These are phyloP conservation scores for Fraxinus platypoda DNA, from an alignment of 305 asterid species.

Conservation along the genomic window DNA sequence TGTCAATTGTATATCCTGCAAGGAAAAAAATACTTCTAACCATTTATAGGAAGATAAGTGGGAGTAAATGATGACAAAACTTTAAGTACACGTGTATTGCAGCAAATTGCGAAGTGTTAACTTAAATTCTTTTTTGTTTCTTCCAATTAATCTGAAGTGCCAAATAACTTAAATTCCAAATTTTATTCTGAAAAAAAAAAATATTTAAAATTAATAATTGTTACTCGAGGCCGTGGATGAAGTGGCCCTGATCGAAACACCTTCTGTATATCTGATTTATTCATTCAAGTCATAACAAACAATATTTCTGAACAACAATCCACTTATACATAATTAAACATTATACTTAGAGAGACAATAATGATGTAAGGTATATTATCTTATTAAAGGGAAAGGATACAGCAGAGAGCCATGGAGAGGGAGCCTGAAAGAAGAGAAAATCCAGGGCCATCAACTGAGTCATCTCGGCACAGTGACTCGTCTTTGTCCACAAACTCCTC, in stretches of 20 bases:
- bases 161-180: neutral
- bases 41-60: neutral
- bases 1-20: neutral
- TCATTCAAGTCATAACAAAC: constrained; percentile 40
- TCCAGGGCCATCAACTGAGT: constrained; percentile 65
- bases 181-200: neutral
- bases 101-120: neutral
- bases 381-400: constrained; percentile 52
- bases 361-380: neutral
- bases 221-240: constrained; percentile 91
- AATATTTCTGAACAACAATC: constrained; percentile 21
- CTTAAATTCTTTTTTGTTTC: neutral
- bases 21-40: neutral
- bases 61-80: neutral
- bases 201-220: neutral
- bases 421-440: constrained; percentile 85
- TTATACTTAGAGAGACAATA: constrained; percentile 3
- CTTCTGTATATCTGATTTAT: constrained; percentile 68
- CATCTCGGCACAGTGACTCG: constrained; percentile 51
- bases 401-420: constrained; percentile 90
- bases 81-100: neutral
- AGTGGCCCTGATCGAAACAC: constrained; percentile 85
- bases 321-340: neutral
- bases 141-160: neutral
- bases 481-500: constrained; percentile 77